Evolutionary conservation across 2,329 filamentous ascomycete genomes (phyloP).

Genomic region (Trichophyton schoenleinii): DNA sequence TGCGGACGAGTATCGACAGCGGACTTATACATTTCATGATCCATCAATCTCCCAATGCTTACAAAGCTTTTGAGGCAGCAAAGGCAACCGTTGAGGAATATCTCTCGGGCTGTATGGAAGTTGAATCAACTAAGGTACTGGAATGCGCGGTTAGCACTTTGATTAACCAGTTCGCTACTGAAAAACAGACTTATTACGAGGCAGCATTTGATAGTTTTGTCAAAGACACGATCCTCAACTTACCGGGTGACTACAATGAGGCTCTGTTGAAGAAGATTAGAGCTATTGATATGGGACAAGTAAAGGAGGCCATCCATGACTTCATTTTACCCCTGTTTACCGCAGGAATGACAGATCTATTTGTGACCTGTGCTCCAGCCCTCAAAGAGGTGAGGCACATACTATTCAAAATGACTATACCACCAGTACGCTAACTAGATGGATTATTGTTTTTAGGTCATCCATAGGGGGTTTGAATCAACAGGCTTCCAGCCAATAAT

Average conservation of each 20-base stretch:
- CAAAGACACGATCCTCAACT: conserved; percentile 61
- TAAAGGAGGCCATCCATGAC: conserved; percentile 59
- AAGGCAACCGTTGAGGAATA: conserved; percentile 63
- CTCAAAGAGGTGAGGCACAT: conserved; percentile 60
- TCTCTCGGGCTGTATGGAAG: conserved; percentile 54
- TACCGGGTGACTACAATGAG: conserved; percentile 66
- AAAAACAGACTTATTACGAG: conserved; percentile 70
- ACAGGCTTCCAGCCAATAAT: conserved; percentile 70
- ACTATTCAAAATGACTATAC: background rate
- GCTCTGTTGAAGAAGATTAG: conserved; percentile 65
- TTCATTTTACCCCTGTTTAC: conserved; percentile 70
- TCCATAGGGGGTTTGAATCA: conserved; percentile 59
- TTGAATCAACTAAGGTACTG: conserved; percentile 63
- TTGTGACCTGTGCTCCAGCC: conserved; percentile 75
- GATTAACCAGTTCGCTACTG: conserved; percentile 73
- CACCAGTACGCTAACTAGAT: background rate
- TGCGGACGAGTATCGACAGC: conserved; percentile 62
- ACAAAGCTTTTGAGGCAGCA: conserved; percentile 69
- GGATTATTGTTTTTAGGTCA: conserved; percentile 41
- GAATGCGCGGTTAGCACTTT: conserved; percentile 86
- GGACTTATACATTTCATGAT: conserved; percentile 75
- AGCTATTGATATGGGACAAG: conserved; percentile 61
- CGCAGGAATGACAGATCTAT: conserved; percentile 66
- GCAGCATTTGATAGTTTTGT: conserved; percentile 78
- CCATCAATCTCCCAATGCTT: conserved; percentile 79